Evolutionary conservation across 352 stramenopile species (phyloP).

Genomic region (Globisporangium recalcitrans): DNA sequence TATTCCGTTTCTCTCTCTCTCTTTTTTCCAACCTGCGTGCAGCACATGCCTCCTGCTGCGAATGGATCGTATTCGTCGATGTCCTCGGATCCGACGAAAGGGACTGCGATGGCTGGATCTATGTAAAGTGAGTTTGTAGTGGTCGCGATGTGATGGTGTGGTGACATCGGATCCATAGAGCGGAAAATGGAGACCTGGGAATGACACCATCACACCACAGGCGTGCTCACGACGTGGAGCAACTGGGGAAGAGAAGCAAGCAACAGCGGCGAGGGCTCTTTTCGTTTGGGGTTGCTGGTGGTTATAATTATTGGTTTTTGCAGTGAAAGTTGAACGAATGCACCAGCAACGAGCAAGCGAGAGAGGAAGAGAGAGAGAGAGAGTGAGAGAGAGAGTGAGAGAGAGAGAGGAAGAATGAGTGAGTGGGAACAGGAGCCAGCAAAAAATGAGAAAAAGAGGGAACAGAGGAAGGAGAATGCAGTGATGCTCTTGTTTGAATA

Average conservation of each 20-base stretch:
- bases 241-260: not conserved
- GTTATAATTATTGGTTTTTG: constrained; percentile 17
- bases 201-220: not conserved
- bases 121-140: constrained; percentile 30
- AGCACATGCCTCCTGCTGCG: constrained; percentile 68
- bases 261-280: not conserved
- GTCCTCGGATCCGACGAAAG: constrained; percentile 55
- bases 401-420: not conserved
- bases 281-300: constrained; percentile 3
- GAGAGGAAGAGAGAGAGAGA: not conserved
- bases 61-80: constrained; percentile 64
- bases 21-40: constrained; percentile 9
- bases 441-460: not conserved
- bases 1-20: not conserved
- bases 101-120: constrained; percentile 73
- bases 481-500: constrained; percentile 8
- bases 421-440: not conserved
- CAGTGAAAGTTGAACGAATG: constrained; percentile 12
- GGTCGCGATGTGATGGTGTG: not conserved
- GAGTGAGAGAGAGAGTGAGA: not conserved
- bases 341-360: constrained; percentile 10
- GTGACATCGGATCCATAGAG: not conserved
- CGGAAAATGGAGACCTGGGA: not conserved
- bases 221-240: not conserved
- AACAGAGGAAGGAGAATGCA: not conserved